A percentile compares a stretch with the other conserved stretches of the same genome.
phyloP scores from a whole-genome alignment of 176 grass and related monocot species.

The Hsuehochloa calcarea region DNA sequence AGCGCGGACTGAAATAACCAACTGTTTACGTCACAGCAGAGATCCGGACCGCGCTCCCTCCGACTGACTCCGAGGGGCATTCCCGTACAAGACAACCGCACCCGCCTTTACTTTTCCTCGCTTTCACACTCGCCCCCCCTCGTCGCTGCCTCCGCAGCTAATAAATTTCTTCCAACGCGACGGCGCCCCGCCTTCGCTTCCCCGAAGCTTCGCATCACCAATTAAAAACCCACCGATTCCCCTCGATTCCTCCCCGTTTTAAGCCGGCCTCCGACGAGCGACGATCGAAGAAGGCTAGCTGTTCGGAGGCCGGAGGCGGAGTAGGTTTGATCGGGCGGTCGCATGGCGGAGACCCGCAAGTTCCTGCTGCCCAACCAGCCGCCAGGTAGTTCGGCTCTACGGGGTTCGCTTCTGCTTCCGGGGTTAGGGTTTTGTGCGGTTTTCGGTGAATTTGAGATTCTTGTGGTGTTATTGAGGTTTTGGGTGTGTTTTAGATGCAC shows the following conservation, averaged over 20 bases:
- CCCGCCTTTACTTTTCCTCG: neutral
- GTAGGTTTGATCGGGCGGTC: neutral
- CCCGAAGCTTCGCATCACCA: conserved; percentile 20
- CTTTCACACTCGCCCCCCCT: conserved; percentile 5
- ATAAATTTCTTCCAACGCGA: conserved; percentile 23
- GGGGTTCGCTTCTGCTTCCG: neutral
- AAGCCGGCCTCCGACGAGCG: conserved; percentile 13
- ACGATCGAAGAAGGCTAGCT: neutral
- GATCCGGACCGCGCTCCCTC: too few relatives aligned
- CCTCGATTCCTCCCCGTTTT: conserved; percentile 16
- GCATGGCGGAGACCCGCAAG: conserved; percentile 35
- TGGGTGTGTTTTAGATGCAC: neutral
- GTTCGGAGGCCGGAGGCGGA: neutral
- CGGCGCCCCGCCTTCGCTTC: conserved; percentile 27
- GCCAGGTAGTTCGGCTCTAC: conserved; percentile 11
- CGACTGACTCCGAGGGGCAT: neutral
- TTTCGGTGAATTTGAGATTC: neutral
- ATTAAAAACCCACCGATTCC: neutral
- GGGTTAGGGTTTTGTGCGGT: neutral
- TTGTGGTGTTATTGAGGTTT: neutral
- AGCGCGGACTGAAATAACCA: too few relatives aligned
- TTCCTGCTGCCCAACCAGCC: conserved; percentile 35
- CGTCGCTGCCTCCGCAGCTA: neutral
- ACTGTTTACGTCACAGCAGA: too few relatives aligned
- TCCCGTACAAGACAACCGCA: neutral